phyloP scores from a whole-genome alignment of 768 basidiomycete species.

The Sistotremastrum suecicum region DNA sequence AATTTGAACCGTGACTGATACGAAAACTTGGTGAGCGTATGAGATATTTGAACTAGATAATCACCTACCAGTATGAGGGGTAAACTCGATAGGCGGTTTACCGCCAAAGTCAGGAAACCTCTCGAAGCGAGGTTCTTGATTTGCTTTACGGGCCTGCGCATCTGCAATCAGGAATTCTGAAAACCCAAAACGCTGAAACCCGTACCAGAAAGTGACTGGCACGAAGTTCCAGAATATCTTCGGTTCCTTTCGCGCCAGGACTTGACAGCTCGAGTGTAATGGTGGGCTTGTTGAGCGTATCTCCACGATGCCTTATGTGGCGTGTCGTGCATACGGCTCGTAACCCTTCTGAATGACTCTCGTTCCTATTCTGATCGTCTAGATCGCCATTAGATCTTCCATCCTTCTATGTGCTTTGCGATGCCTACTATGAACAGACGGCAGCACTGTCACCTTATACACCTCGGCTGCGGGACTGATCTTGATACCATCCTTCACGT shows the following conservation, averaged over 20 bases:
- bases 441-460: neutral
- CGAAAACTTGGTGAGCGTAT: conserved; percentile 6
- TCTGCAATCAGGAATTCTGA: conserved; percentile 36
- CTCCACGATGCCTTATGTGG: conserved; percentile 42
- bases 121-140: conserved; percentile 35
- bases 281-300: conserved; percentile 34
- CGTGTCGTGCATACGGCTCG: conserved; percentile 1
- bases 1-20: conserved; percentile 3
- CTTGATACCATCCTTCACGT: conserved; percentile 3
- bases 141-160: conserved; percentile 1
- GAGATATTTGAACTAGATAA: too few species aligned
- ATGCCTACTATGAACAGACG: neutral
- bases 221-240: neutral
- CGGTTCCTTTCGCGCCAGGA: conserved; percentile 14
- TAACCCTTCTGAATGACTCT: neutral
- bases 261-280: conserved; percentile 10
- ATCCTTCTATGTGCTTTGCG: neutral
- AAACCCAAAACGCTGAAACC: conserved; percentile 38
- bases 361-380: neutral
- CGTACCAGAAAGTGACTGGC: conserved; percentile 30
- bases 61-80: neutral
- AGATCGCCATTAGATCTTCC: neutral
- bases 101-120: conserved; percentile 17
- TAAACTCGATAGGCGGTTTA: conserved; percentile 5
- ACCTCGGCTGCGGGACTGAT: conserved; percentile 1